Evolutionary conservation across 1,139 yeast species (phyloP), one percentile per base, ranked within the genome.

Genomic region (Yamadazyma kanchanaburiensis): DNA sequence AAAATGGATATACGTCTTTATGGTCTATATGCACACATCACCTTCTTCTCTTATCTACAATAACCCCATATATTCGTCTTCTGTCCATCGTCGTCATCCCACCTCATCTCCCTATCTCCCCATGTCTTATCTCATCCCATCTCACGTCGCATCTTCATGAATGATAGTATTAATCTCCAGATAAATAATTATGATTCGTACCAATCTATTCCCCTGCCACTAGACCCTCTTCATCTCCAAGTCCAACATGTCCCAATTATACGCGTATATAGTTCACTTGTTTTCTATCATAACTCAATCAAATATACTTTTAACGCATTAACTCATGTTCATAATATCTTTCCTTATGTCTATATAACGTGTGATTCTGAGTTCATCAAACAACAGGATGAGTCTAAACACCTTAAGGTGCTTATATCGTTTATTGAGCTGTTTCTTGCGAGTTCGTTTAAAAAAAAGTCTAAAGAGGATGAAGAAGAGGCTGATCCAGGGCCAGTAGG

Each of bases 241-340:
- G 74, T 64, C 11, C 43, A 56, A 3, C 75, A 70, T 26, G 89
- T 83, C 0, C 97, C 97, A 0, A 63, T 87, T 0, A 60, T 88
- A 2, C 60, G 98, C 28, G 58, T 91, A 0, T 91, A 79, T 54
- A 96, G 96, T 1, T 18, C 43, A 7, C 28, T 42, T 16, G 46
- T 43, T 10, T 0, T 69, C 76, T 10, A 63, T 72, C 13, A 49
- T 77, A 11, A 67, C 41, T 15, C 37, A 31, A 25, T 8, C 15
- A 35, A 33, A 25, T 28, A 28, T 18, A 30, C 32, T 32, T 32
- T 47, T 40, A 60, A 63, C 37, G 46, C 59, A 0, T 37, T 67
- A 18, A 48, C 84, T 1, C 96, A 91, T 51, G 63, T 94, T 8
- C 97, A 89, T 58, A 91, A 94, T 31, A 75, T 75, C 15, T 85